Evolutionary conservation across 495 filamentous ascomycete species (phyloP), one percentile per base, ranked within the genome.

Genomic region (Hyaloscypha finlandica): DNA sequence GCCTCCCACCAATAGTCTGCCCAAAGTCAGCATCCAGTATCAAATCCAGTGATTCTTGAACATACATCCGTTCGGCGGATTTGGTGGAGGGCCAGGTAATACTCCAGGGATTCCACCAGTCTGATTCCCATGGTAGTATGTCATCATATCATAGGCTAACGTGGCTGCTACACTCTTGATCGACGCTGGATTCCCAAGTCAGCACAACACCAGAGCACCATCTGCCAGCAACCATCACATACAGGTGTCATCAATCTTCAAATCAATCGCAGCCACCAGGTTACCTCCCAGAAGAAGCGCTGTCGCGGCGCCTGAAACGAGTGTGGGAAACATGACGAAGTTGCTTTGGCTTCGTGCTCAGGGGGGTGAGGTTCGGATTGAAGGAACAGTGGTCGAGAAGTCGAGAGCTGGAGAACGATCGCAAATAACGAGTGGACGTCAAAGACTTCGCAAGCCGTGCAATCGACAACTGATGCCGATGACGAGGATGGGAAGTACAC

Each of bases 1-100:
- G 82, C 85, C 75, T 92, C 88, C 90, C 89, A 93, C 90, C 90
- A 93, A 60, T 84, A 86, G 54, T 80, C 83, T 73, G 35, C 12
- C 42, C 11, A 45, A 16, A n/a, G 51, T 71, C 57, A 66, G 54
- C 32, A 22, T 20, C n/a, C 20, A 20, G 8, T 6, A 6, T 25
- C 32, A 14, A n/a, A 22, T 58, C 48, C 22, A n/a, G 59, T 5
- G 19, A 16, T 32, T 68, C 51, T 51, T 80, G 79, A 14, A 73
- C 85, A 75, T 82, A 86, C 76, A 85, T 81, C 71, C 82, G 77
- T 61, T 80, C 77, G 65, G 33, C 20, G 68, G 68, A 14, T 77
- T 75, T 6, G 82, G 80, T 11, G 83, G 84, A 20, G 82, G 83
- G 4, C 80, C 81, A 39, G 84, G 82, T 12, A 93, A 79, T 54